Base-by-base conservation (phyloP, 306 rosid species). In the Vigna trinervia region DNA sequence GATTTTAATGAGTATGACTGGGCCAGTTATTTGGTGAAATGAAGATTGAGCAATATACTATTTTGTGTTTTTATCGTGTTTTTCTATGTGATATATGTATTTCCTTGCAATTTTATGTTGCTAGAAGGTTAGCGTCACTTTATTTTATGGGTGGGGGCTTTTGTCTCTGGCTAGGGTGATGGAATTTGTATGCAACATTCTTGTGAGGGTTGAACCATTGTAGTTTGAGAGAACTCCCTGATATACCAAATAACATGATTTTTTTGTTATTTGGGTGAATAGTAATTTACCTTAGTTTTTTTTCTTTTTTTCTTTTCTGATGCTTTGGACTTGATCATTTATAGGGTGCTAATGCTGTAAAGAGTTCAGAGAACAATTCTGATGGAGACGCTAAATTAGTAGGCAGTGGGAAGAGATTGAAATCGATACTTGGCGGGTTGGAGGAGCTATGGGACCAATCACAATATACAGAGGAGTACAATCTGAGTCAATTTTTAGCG, bases 361-460 rank as follows among this genome's bases (percentile, higher is more conserved):
- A 87, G 87, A 75, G 62, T 68, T 69, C 89, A 9, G 91, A 90
- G 66, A 81, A 73, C 41, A 81, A 73, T 36, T 19, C 78, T 0
- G 90, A 89, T 34, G 91, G 84, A 65, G 98, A 86, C 39, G 11
- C 82, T 6, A 93, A 88, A 75, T 63, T 82, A 58, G 72, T 32
- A 57, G 97, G 96, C 22, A 73, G 86, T 6, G 93, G 90, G 62
- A 95, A 92, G 89, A 96, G 98, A 54, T 74, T 95, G 80, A 95
- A 95, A 88, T 89, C 97, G 68, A 87, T 95, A 67, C 98, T 92
- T 17, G 97, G 97, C 58, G 96, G 97, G 81, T 87, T 95, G 72
- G 98, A 88, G 75, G 98, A 95, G 81, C 91, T 92, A 28, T 95
- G 98, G 98, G 98, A 92, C 83, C 91, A 92, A 51, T 92, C 98